Conservation (phyloP, 164 flowering plant genomes). For the Platanus orientalis region DNA sequence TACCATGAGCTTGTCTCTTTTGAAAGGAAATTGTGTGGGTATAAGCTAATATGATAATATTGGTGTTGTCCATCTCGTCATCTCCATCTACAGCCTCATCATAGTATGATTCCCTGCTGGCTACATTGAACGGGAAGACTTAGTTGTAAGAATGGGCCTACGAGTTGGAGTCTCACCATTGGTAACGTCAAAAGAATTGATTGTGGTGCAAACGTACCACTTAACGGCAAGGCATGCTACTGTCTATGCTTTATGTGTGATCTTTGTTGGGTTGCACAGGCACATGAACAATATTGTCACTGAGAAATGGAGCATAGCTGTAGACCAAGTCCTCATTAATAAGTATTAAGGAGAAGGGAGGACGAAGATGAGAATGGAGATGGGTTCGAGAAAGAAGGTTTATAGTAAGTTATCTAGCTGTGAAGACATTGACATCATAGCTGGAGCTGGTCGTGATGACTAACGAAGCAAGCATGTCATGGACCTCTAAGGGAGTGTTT, state of each 20-base stretch:
- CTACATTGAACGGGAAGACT: constrained; percentile 4
- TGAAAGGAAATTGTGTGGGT: constrained; percentile 67
- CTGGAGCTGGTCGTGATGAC: constrained; percentile 49
- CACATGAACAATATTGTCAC: constrained; percentile 58
- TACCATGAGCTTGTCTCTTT: constrained; percentile 77
- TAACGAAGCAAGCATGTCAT: constrained; percentile 58
- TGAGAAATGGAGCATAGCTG: constrained; percentile 79
- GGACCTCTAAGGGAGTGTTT: no score
- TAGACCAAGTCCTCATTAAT: not conserved
- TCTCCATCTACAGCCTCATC: constrained; percentile 56
- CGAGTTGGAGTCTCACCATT: constrained; percentile 52
- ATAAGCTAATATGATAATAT: constrained; percentile 35
- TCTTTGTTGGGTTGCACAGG: constrained; percentile 74
- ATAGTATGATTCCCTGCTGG: constrained; percentile 32
- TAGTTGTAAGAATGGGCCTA: constrained; percentile 7
- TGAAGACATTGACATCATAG: constrained; percentile 41
- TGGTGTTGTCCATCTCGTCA: constrained; percentile 58
- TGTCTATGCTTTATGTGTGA: constrained; percentile 87
- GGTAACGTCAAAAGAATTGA: constrained; percentile 48
- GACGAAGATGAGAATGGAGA: not conserved
- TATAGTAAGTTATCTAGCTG: constrained; percentile 85
- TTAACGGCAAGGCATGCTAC: constrained; percentile 70
- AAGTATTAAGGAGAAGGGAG: no score
- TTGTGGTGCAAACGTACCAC: constrained; percentile 88
- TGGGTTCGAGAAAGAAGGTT: not conserved